Base-by-base conservation (phyloP, 768 basidiomycete species). In the Boletus sensibilis region DNA sequence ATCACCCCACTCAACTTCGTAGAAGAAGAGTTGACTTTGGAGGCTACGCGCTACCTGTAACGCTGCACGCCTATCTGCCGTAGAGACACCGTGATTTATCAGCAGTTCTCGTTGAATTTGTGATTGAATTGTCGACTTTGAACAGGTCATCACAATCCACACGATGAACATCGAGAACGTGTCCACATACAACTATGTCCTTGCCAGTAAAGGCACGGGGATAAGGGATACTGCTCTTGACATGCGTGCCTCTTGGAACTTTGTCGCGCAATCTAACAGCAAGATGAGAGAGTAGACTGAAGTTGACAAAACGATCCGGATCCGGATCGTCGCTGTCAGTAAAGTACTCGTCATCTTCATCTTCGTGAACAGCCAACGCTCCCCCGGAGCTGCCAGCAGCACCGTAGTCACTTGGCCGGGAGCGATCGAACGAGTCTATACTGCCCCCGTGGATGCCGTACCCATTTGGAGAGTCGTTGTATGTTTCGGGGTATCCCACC, bases 1-100 rank as follows among this genome's bases (percentile, higher is more conserved):
- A 48, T 86, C 85, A 31, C 90, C 92, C 92, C 94, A 96, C 68
- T 98, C 94, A 8, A 98, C 94, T 69, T 98, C 96, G 67, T 93
- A 92, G 72, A 97, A 95, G 79, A 94, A 98, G 5, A 98, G 80
- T 68, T 96, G 93, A 56, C 83, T 87, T 67, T 98, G 94, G 37
- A 98, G 78, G 55, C 90, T 92, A 38, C 93, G 86, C 5, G 94
- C 97, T 37, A 96, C 87, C 68, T 90, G 86, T 29, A 97, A 75
- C 5, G 95, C 92, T 16, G 88, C 86, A 7, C 90, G 82, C 9
- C 95, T 80, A 63, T 95, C 92, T 57, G 81, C 87, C 0, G 85
- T 86, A 4, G 86, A 85, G 35, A 88, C 78, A 12, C 84, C 85
- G 58, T 91, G 88, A 52, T 86, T 84, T 64, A 88, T 80, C 45